Percentiles rank a stretch among this genome's conserved stretches.
These are phyloP conservation scores for Cronartium quercuum DNA, from an alignment of 1,284 basidiomycete genomes.

Conservation along the genomic window DNA sequence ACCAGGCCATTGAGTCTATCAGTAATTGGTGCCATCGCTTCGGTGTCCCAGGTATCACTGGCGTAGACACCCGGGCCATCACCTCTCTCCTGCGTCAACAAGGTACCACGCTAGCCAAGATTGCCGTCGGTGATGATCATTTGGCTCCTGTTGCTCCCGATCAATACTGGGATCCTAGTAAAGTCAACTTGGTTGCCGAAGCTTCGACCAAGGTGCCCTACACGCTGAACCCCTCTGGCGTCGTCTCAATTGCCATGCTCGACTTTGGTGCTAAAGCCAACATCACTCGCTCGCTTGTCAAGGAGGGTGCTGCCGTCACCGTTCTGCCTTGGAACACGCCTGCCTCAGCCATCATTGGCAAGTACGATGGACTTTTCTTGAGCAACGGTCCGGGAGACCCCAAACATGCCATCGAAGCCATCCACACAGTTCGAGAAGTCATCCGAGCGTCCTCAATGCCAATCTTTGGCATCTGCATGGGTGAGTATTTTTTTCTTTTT, in stretches of 20 bases:
- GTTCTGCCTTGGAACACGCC: conserved; percentile 97
- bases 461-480: conserved; percentile 99
- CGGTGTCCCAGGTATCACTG: conserved; percentile 86
- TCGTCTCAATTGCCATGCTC: conserved; percentile 85
- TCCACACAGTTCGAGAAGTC: conserved; percentile 69
- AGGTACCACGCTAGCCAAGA: conserved; percentile 88
- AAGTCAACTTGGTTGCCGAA: conserved; percentile 86
- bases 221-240: conserved; percentile 76
- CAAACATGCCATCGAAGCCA: conserved; percentile 78
- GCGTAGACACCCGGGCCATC: conserved; percentile 94
- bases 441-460: conserved; percentile 84
- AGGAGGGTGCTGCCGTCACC: conserved; percentile 82
- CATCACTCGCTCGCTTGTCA: conserved; percentile 84
- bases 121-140: conserved; percentile 74
- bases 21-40: conserved; percentile 88
- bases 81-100: conserved; percentile 90
- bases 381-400: conserved; percentile 96
- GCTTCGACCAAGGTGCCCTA: conserved; percentile 82
- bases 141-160: conserved; percentile 58
- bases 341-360: conserved; percentile 81
- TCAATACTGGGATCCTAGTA: conserved; percentile 81
- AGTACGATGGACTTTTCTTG: conserved; percentile 91
- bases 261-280: conserved; percentile 98
- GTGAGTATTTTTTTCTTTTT: conserved; percentile 49
- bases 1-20: conserved; percentile 85